Percentiles rank a stretch among this genome's conserved stretches.
Evolutionary conservation across 345 rosid species (phyloP).

Genomic region (Aquilaria malaccensis): DNA sequence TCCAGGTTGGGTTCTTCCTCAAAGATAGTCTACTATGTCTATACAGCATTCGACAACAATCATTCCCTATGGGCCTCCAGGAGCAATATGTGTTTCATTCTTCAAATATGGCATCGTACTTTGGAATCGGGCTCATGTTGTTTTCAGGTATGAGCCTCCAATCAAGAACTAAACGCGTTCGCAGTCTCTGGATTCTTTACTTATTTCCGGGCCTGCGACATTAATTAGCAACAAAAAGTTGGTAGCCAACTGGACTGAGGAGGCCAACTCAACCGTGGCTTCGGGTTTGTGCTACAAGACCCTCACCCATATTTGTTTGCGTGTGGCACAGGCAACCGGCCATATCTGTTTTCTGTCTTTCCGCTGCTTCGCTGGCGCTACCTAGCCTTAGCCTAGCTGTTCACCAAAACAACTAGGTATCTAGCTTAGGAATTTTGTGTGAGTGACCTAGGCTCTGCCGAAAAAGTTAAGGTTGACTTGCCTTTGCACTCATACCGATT

Average conservation of each 20-base stretch:
- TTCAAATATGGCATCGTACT: not conserved
- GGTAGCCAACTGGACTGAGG: conserved; percentile 48
- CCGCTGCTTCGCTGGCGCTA: conserved; percentile 31
- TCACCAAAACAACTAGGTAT: too few species aligned
- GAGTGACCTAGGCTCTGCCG: too few species aligned
- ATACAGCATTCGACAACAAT: not conserved
- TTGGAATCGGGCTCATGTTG: conserved; percentile 23
- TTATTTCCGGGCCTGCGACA: conserved; percentile 39
- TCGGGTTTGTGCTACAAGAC: conserved; percentile 35
- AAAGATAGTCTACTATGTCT: conserved; percentile 61
- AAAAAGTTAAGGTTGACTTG: too few species aligned
- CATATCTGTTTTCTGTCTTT: conserved; percentile 40
- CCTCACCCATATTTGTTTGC: conserved; percentile 56
- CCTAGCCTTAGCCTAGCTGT: too few species aligned
- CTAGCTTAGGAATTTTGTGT: too few species aligned
- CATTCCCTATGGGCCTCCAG: not conserved
- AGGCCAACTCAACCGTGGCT: conserved; percentile 40
- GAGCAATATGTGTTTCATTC: too few species aligned
- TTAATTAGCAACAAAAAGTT: conserved; percentile 37
- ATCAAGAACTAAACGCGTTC: conserved; percentile 27
- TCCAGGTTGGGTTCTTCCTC: conserved; percentile 24
- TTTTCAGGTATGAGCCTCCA: conserved; percentile 67
- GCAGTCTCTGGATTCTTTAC: conserved; percentile 47
- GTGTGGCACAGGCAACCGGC: conserved; percentile 49
- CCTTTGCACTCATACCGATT: too few species aligned